Conservation (phyloP, 495 filamentous ascomycete genomes). For the Antarctomyces pellizariae region DNA sequence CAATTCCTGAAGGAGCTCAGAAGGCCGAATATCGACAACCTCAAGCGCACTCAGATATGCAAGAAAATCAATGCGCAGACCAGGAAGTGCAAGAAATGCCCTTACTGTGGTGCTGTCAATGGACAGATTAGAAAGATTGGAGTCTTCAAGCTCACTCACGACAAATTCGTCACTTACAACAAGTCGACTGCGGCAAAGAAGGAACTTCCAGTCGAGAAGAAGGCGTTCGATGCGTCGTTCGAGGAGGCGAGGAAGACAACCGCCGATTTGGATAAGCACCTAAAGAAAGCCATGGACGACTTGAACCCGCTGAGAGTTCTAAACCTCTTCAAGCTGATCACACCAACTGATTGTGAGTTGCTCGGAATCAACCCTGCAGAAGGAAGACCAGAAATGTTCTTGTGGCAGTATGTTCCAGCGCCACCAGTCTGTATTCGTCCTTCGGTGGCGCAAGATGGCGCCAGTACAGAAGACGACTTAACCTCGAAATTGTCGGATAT, state of each 20-base stretch:
- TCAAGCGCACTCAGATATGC: slow-evolving; percentile 51
- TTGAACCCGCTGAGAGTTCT: slow-evolving; percentile 73
- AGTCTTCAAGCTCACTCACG: slow-evolving; percentile 78
- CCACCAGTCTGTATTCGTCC: slow-evolving; percentile 85
- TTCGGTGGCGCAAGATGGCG: slow-evolving; percentile 72
- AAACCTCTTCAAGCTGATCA: slow-evolving; percentile 74
- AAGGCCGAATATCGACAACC: slow-evolving; percentile 62
- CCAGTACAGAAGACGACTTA: slow-evolving; percentile 88
- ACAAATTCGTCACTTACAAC: slow-evolving; percentile 73
- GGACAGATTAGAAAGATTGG: slow-evolving; percentile 74
- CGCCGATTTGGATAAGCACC: slow-evolving; percentile 68
- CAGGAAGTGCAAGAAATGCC: slow-evolving; percentile 57
- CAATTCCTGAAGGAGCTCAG: slow-evolving; percentile 54
- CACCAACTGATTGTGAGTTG: slow-evolving; percentile 70
- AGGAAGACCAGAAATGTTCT: slow-evolving; percentile 84
- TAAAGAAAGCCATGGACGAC: slow-evolving; percentile 81
- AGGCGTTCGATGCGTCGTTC: slow-evolving; percentile 67
- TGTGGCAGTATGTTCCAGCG: slow-evolving; percentile 91
- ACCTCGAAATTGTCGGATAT: slow-evolving; percentile 91
- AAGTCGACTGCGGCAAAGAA: slow-evolving; percentile 69
- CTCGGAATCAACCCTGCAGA: slow-evolving; percentile 69
- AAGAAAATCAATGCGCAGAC: slow-evolving; percentile 78
- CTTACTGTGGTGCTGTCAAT: slow-evolving; percentile 54
- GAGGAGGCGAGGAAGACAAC: slow-evolving; percentile 45
- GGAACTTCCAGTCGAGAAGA: slow-evolving; percentile 50